phyloP scores from a whole-genome alignment of 2,329 filamentous ascomycete genomes.

The Neopestalotiopsis sp. region DNA sequence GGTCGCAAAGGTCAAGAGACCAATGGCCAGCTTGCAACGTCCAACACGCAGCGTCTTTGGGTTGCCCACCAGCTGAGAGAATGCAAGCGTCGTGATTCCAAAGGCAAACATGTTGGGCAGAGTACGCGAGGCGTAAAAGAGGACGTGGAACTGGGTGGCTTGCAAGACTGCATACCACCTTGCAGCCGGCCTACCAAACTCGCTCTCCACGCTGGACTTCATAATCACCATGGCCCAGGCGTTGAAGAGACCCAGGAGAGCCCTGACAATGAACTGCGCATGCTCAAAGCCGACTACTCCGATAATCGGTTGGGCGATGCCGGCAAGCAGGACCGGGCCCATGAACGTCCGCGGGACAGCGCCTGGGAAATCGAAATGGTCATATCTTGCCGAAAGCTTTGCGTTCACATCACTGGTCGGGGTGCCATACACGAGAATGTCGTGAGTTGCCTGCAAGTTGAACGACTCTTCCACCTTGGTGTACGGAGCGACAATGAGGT shows the following conservation, averaged over 20 bases:
- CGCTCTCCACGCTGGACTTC: slow-evolving; percentile 63
- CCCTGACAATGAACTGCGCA: slow-evolving; percentile 70
- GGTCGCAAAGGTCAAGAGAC: slow-evolving; percentile 78
- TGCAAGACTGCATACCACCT: slow-evolving; percentile 83
- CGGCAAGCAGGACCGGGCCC: slow-evolving; percentile 78
- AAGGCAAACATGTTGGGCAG: slow-evolving; percentile 98
- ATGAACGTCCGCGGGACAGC: slow-evolving; percentile 91
- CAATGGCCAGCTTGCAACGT: slow-evolving; percentile 69
- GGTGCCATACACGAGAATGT: slow-evolving; percentile 82
- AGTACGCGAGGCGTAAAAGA: slow-evolving; percentile 91
- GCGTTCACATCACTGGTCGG: slow-evolving; percentile 60
- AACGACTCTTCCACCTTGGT: slow-evolving; percentile 99
- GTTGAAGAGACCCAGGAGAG: slow-evolving; percentile 79
- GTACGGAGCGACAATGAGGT: slow-evolving; percentile 79
- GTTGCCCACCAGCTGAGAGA: slow-evolving; percentile 51
- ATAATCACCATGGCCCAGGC: slow-evolving; percentile 71
- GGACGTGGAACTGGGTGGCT: slow-evolving; percentile 85
- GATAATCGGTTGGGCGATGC: slow-evolving; percentile 70
- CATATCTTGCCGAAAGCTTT: slow-evolving; percentile 70
- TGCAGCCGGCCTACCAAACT: slow-evolving; percentile 71
- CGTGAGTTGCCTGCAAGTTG: slow-evolving; percentile 92
- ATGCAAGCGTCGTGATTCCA: slow-evolving; percentile 73
- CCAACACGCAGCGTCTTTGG: slow-evolving; percentile 36
- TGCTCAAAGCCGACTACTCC: slow-evolving; percentile 58
- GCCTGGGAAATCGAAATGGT: slow-evolving; percentile 89